Evolutionary conservation across 1,139 yeast genomes (phyloP).

Genomic region (Hemisphaericaspora xylofermentans): DNA sequence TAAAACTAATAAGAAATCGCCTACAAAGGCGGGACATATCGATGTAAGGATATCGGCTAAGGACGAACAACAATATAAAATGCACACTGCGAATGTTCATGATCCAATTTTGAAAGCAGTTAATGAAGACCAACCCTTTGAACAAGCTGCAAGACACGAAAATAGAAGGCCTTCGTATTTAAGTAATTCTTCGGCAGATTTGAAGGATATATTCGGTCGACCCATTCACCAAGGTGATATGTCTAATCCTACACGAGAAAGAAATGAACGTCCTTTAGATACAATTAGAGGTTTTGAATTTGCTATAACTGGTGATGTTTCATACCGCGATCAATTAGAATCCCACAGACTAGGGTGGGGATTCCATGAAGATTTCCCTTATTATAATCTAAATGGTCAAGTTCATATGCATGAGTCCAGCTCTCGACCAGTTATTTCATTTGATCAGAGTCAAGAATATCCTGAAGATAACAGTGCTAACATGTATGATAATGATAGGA

Average conservation of each 20-base stretch:
- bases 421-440: slow-evolving; percentile 37
- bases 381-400: slow-evolving; percentile 26
- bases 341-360: slow-evolving; percentile 78
- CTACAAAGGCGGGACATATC: slow-evolving; percentile 15
- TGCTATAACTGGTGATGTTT: slow-evolving; percentile 83
- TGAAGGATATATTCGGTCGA: slow-evolving; percentile 83
- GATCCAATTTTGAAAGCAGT: slow-evolving; percentile 91
- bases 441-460: slow-evolving; percentile 65
- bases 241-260: slow-evolving; percentile 86
- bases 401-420: slow-evolving; percentile 13
- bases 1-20: slow-evolving; percentile 22
- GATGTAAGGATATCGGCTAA: slow-evolving; percentile 40
- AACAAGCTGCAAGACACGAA: slow-evolving; percentile 56
- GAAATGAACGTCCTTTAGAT: slow-evolving; percentile 95
- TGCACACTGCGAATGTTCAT: slow-evolving; percentile 62
- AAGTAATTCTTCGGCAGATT: slow-evolving; percentile 42
- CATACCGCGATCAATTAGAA: slow-evolving; percentile 78
- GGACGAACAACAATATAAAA: slow-evolving; percentile 39
- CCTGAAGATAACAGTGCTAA: slow-evolving; percentile 48
- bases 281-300: slow-evolving; percentile 91
- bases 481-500: slow-evolving; percentile 29
- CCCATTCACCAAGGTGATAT: slow-evolving; percentile 73
- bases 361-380: slow-evolving; percentile 49
- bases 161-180: slow-evolving; percentile 40
- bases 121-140: slow-evolving; percentile 94